phyloP scores from a whole-genome alignment of 116 monocot genomes.

The Dioscorea cayenensis region DNA sequence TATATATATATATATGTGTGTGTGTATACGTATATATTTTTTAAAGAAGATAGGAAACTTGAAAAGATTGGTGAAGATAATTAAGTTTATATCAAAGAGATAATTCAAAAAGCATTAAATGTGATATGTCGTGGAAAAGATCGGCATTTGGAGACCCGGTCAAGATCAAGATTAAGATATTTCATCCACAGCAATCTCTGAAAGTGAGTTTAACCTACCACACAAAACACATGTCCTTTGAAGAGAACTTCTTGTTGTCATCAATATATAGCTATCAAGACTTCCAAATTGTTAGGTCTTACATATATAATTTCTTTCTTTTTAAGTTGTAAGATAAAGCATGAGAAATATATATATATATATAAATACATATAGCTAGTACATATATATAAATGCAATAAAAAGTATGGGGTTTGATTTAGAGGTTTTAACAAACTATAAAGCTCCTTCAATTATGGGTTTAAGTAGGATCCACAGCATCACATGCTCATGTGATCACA shows the following conservation, averaged over 20 bases:
- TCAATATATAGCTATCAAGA: background rate
- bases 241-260: background rate
- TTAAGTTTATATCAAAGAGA: background rate
- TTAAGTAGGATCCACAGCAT: background rate
- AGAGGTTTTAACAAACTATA: background rate
- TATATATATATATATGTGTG: no score
- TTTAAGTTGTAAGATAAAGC: no score
- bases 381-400: background rate
- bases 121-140: background rate
- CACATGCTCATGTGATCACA: background rate
- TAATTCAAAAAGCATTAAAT: background rate
- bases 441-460: background rate
- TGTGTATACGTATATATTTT: no score
- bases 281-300: background rate
- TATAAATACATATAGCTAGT: no score
- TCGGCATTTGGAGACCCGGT: background rate
- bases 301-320: background rate
- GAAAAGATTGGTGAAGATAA: background rate
- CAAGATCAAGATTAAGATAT: background rate
- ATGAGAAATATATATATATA: no score
- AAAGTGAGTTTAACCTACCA: background rate
- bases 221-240: background rate
- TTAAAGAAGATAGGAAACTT: background rate
- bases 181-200: background rate
- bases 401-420: background rate